Evolutionary conservation across 2,329 filamentous ascomycete genomes (phyloP), one percentile per base, ranked within the genome.

Genomic region (Exophiala dermatitidis): DNA sequence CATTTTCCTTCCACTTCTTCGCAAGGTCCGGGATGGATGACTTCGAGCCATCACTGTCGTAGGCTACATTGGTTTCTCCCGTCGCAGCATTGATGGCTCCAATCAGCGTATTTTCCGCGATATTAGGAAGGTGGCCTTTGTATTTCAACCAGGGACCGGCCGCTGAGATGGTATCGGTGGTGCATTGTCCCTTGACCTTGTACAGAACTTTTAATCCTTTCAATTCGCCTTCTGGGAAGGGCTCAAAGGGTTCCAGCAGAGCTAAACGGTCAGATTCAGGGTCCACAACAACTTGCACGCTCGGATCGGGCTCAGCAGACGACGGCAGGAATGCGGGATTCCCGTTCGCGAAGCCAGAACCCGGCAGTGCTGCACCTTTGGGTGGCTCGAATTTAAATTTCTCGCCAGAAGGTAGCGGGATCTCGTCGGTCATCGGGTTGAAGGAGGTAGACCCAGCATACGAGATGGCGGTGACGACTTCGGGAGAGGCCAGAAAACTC

Each of bases 121-220:
- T 98, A 77, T 98, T 98, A 70, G 93, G 89, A 59, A 98, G 82
- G 72, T 98, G 93, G 59, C 93, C 93, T 78, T 97, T 97, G 82
- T 97, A 98, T 74, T 97, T 97, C 63, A 98, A 82, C 91, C 91
- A 97, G 10, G 91, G 91, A 4, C 91, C 91, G 1, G 91, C 91
- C 33, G 91, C 91, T 36, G 90, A 97, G 72, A 98, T 98, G 64
- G 93, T 97, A 73, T 98, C 93, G 41, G 93, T 98, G 53, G 93
- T 98, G 78, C 93, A 98, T 75, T 98, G 95, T 60, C 93, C 93
- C 60, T 90, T 86, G 60, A 97, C 86, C 75, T 97, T 97, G 77
- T 95, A 91, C 10, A 98, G 84, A 12, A 98, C 90, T 48, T 84
- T 84, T 45, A 98, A 81, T 30, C 81, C 83, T 40, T 78, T 75